Conservation (phyloP, 163 green algal species). For the Chlorella variabilis region DNA sequence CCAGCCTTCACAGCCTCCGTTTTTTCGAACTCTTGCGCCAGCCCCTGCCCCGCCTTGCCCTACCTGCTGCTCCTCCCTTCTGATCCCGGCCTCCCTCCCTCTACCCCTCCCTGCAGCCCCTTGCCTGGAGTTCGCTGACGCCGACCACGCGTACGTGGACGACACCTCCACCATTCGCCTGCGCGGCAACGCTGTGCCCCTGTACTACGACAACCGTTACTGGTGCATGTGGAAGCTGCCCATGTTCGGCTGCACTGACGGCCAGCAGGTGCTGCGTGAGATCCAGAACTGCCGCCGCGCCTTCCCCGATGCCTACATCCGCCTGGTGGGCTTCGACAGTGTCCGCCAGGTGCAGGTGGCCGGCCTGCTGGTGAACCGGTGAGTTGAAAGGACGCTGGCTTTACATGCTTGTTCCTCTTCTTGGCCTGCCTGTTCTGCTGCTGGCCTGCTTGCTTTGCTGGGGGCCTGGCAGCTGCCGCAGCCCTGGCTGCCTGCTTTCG, state of each 20-base stretch:
- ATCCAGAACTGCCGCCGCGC: conserved; percentile 70
- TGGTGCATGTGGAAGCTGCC: conserved; percentile 74
- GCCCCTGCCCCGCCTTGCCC: too few relatives aligned
- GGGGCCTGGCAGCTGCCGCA: background rate
- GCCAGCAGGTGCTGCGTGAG: conserved; percentile 59
- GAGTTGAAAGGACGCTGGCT: background rate
- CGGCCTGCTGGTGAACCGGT: conserved; percentile 89
- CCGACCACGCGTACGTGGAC: conserved; percentile 6
- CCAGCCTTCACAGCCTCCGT: too few relatives aligned
- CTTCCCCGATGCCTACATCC: conserved; percentile 92
- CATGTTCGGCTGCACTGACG: conserved; percentile 69
- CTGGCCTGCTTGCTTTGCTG: background rate
- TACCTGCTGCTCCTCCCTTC: background rate
- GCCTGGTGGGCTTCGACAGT: conserved; percentile 82
- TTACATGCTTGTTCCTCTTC: background rate
- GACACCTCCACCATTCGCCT: conserved; percentile 25
- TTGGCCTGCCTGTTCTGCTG: background rate
- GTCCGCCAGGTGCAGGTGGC: conserved; percentile 38
- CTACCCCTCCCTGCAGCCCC: conserved; percentile 18
- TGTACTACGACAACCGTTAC: conserved; percentile 44
- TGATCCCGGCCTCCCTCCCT: too few relatives aligned
- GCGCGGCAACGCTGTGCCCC: background rate
- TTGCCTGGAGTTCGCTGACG: conserved; percentile 30
- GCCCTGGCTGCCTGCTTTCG: background rate
- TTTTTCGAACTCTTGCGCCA: too few relatives aligned